Percentiles rank a stretch among this genome's conserved stretches.
Evolutionary conservation across 139 green algal species (phyloP).

Genomic region (Micractinium sp.): DNA sequence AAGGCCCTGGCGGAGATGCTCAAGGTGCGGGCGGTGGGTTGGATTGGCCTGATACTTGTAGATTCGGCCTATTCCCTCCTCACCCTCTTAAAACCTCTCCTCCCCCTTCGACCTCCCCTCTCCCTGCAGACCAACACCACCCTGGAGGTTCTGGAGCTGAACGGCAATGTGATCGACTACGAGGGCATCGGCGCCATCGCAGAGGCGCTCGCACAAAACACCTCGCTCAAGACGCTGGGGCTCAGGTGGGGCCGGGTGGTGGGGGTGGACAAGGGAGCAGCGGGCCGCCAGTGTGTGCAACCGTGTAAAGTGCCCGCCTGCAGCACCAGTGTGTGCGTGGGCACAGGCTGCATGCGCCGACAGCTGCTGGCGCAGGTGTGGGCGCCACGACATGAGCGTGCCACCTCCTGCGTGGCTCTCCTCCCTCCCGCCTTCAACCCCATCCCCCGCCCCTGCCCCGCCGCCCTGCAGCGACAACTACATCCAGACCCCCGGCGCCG

Average conservation of each 20-base stretch:
- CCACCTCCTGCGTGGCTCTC: background rate
- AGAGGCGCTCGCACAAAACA: conserved; percentile 77
- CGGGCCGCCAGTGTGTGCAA: too few relatives aligned
- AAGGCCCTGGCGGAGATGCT: background rate
- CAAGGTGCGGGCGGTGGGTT: background rate
- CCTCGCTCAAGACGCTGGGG: conserved; percentile 57
- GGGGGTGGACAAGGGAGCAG: too few relatives aligned
- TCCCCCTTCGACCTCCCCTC: background rate
- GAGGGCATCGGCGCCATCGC: conserved; percentile 76
- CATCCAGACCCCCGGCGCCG: conserved; percentile 68
- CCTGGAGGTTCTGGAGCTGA: conserved; percentile 79
- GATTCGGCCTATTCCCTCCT: too few relatives aligned
- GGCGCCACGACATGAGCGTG: background rate
- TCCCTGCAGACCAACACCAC: conserved; percentile 77
- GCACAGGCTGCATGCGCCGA: background rate
- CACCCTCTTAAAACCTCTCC: too few relatives aligned
- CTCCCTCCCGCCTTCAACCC: too few relatives aligned
- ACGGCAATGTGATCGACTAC: conserved; percentile 87
- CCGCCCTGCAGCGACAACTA: conserved; percentile 81
- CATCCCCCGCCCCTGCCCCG: background rate
- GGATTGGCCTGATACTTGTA: background rate
- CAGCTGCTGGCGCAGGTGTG: too few relatives aligned
- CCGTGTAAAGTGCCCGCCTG: too few relatives aligned
- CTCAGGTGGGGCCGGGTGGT: conserved; percentile 35
- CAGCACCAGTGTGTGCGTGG: background rate